Evolutionary conservation across 345 rosid genomes (phyloP).

Genomic region (Pistacia integerrima): DNA sequence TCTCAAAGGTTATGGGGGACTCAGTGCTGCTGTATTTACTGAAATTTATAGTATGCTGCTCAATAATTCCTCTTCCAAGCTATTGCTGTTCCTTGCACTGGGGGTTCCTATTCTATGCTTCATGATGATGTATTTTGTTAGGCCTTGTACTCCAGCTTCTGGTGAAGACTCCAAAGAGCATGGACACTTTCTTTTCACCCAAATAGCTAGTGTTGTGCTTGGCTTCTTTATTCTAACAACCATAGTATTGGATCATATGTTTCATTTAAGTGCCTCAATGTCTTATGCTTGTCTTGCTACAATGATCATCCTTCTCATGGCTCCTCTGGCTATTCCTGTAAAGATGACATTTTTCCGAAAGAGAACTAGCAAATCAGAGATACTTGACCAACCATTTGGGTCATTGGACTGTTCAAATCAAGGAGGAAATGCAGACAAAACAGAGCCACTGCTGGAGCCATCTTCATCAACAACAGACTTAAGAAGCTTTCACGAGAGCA

Average conservation of each 20-base stretch:
- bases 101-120: slow-evolving; percentile 65
- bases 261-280: slow-evolving; percentile 36
- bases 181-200: slow-evolving; percentile 57
- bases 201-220: slow-evolving; percentile 46
- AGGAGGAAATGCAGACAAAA: slow-evolving; percentile 37
- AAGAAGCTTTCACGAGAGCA: slow-evolving; percentile 41
- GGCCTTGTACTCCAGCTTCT: slow-evolving; percentile 60
- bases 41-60: slow-evolving; percentile 52
- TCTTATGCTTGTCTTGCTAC: slow-evolving; percentile 36
- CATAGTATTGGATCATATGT: slow-evolving; percentile 42
- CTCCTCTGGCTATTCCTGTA: slow-evolving; percentile 64
- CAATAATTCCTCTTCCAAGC: slow-evolving; percentile 56
- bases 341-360: slow-evolving; percentile 56
- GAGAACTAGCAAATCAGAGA: slow-evolving; percentile 26
- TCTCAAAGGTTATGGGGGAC: slow-evolving; percentile 68
- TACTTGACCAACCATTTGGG: slow-evolving; percentile 20
- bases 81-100: slow-evolving; percentile 55
- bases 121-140: slow-evolving; percentile 55
- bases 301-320: slow-evolving; percentile 60
- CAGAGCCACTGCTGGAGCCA: slow-evolving; percentile 48
- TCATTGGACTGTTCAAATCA: slow-evolving; percentile 25
- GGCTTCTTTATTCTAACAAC: slow-evolving; percentile 53
- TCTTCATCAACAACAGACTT: slow-evolving; percentile 34
- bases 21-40: slow-evolving; percentile 70
- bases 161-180: slow-evolving; percentile 48